Evolutionary conservation across 2,329 filamentous ascomycete genomes (phyloP).

Genomic region (Elsinoe batatas): DNA sequence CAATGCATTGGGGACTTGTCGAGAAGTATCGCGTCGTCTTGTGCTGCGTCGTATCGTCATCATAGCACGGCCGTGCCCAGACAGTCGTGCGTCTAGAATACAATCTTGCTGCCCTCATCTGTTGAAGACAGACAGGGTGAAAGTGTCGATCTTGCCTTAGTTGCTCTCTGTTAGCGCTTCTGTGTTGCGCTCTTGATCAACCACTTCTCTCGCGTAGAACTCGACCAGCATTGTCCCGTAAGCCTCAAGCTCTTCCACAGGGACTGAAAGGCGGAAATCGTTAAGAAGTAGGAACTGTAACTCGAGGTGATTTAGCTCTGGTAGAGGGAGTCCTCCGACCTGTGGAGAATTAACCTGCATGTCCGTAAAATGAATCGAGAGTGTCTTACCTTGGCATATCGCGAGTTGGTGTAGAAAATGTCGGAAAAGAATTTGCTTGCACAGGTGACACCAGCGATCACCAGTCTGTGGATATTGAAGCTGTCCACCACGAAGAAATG

Average conservation of each 20-base stretch:
- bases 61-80: constrained; percentile 9
- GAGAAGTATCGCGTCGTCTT: constrained; percentile 3
- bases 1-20: neutral
- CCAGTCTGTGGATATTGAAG: constrained; percentile 94
- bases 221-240: constrained; percentile 98
- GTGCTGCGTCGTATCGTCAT: constrained; percentile 11
- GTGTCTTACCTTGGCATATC: constrained; percentile 84
- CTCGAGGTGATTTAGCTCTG: constrained; percentile 91
- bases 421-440: constrained; percentile 99
- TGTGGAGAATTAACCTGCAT: constrained; percentile 30
- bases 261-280: constrained; percentile 86
- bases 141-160: neutral
- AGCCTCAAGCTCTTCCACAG: constrained; percentile 89
- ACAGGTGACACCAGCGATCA: constrained; percentile 94
- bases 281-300: constrained; percentile 92
- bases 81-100: constrained; percentile 6
- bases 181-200: constrained; percentile 29
- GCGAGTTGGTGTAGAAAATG: constrained; percentile 97
- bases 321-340: constrained; percentile 87
- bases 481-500: constrained; percentile 93
- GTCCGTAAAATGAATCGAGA: neutral
- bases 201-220: constrained; percentile 88
- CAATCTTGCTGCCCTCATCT: neutral
- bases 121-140: neutral
- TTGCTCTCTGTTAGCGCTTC: neutral